Evolutionary conservation across 2,329 filamentous ascomycete species (phyloP).

Genomic region (Aschersonia sp.): DNA sequence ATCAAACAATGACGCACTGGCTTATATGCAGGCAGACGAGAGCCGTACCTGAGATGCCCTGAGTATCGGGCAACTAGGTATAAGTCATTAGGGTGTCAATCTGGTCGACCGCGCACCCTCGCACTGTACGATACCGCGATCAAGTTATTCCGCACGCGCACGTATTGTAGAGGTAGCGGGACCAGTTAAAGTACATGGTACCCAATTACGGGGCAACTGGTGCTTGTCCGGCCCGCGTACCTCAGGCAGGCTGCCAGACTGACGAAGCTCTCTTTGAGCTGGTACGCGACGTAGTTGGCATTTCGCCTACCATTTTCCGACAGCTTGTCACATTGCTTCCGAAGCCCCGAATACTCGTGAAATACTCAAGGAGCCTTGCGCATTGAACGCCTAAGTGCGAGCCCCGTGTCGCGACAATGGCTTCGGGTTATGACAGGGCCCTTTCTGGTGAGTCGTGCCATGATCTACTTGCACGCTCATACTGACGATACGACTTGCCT

Average conservation of each 20-base stretch:
- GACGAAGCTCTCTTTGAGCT: constrained; percentile 19
- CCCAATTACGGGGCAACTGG: neutral
- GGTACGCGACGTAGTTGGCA: constrained; percentile 1
- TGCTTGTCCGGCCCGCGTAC: too few relatives aligned
- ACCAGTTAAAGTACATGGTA: too few relatives aligned
- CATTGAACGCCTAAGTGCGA: neutral
- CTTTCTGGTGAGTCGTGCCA: constrained; percentile 67
- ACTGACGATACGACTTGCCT: constrained; percentile 15
- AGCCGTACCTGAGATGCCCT: too few relatives aligned
- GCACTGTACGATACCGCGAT: too few relatives aligned
- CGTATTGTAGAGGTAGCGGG: too few relatives aligned
- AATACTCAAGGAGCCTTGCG: neutral
- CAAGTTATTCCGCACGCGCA: too few relatives aligned
- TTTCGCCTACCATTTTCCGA: neutral
- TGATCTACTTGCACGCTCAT: neutral
- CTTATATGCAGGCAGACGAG: too few relatives aligned
- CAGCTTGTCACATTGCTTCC: neutral
- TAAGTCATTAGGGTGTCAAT: too few relatives aligned
- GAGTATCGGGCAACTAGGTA: too few relatives aligned
- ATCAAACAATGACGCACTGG: too few relatives aligned
- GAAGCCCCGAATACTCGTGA: neutral
- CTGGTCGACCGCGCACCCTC: too few relatives aligned
- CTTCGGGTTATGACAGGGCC: constrained; percentile 97
- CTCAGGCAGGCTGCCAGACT: constrained; percentile 20
- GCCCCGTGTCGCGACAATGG: constrained; percentile 35